Percentiles rank a stretch among this genome's conserved stretches.
Conservation (phyloP, 1,284 basidiomycete genomes). For the Quambalaria eucalypti region DNA sequence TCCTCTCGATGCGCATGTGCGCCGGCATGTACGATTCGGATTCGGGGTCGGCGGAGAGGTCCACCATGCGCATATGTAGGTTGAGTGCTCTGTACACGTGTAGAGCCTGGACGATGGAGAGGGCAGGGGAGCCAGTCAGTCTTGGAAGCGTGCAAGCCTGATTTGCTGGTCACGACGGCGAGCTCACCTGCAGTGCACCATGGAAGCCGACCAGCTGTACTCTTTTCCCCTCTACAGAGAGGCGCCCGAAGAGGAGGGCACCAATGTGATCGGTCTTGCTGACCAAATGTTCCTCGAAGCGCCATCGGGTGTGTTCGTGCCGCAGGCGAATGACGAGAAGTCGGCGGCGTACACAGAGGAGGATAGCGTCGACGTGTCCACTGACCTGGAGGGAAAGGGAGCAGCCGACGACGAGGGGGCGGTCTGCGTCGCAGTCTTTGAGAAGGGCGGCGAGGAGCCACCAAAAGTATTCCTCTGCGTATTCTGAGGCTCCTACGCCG, state of each 20-base stretch:
- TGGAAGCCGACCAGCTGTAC: background rate
- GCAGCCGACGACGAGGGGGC: background rate
- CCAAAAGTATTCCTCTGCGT: too few species aligned
- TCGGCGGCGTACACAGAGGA: background rate
- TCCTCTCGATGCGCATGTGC: too few species aligned
- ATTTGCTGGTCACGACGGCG: too few species aligned
- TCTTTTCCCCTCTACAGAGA: background rate
- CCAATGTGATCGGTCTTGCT: background rate
- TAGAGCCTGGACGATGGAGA: too few species aligned
- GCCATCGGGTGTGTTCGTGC: background rate
- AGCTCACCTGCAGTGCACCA: background rate
- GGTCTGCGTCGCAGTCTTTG: background rate
- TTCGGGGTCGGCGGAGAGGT: background rate
- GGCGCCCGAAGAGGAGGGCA: background rate
- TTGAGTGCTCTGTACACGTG: background rate
- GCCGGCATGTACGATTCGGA: too few species aligned
- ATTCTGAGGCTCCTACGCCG: too few species aligned
- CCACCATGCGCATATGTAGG: background rate
- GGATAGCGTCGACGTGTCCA: background rate
- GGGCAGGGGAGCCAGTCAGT: too few species aligned
- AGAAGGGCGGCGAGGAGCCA: too few species aligned
- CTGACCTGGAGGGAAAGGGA: background rate
- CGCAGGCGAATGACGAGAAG: background rate
- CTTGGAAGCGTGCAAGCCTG: too few species aligned
- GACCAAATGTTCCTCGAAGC: background rate